Conservation (phyloP, 2,329 filamentous ascomycete genomes). For the Aspergillus proliferans region DNA sequence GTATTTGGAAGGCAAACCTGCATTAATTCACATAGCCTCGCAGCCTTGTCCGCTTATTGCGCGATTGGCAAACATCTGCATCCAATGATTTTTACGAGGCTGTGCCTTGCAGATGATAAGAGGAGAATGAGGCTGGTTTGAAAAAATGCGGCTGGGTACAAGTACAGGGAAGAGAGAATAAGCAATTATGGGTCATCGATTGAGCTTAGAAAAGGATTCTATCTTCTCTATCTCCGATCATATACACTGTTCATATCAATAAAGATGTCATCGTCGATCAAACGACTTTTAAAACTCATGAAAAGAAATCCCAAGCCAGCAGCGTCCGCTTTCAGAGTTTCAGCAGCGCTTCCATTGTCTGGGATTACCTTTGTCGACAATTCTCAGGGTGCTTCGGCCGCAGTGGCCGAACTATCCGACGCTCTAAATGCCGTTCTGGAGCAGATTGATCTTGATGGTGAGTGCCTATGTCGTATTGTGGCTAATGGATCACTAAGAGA, state of each 20-base stretch:
- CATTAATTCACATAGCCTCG: neutral
- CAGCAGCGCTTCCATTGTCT: constrained; percentile 1
- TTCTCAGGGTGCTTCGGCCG: constrained; percentile 3
- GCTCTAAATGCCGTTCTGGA: constrained; percentile 2
- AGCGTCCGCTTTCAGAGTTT: constrained; percentile 1
- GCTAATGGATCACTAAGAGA: neutral
- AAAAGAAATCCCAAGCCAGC: neutral
- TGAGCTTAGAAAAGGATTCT: neutral
- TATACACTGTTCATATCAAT: too few relatives aligned
- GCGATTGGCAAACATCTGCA: too few relatives aligned
- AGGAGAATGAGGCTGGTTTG: neutral
- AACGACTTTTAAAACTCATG: neutral
- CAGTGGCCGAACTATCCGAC: constrained; percentile 2
- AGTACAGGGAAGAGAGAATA: neutral
- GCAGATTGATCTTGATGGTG: constrained; percentile 3
- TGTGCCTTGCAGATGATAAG: neutral
- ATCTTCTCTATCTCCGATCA: neutral
- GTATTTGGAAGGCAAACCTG: neutral
- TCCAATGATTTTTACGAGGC: neutral
- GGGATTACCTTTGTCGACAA: constrained; percentile 3
- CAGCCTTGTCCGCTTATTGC: neutral
- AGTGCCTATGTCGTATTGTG: neutral
- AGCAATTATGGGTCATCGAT: neutral
- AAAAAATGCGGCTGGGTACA: neutral
- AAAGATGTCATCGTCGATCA: neutral